Conservation (phyloP, 2,329 filamentous ascomycete genomes). For the Pseudocercospora fijiensis region DNA sequence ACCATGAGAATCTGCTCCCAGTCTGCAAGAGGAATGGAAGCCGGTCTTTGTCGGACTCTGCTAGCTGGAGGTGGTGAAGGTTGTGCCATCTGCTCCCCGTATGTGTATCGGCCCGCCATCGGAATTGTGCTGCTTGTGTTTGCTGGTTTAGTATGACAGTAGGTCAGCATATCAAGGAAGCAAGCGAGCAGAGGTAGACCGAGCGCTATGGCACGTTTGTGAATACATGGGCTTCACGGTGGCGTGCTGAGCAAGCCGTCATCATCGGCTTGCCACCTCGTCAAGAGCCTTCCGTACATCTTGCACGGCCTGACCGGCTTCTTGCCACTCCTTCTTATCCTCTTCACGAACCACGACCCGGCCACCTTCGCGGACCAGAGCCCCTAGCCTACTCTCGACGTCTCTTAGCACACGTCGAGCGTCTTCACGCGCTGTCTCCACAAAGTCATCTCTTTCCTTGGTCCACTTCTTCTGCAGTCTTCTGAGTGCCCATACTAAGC, state of each 20-base stretch:
- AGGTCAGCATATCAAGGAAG: background rate
- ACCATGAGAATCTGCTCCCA: background rate
- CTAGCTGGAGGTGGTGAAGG: background rate
- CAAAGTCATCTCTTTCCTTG: conserved; percentile 52
- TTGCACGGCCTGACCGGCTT: conserved; percentile 47
- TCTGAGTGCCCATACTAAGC: conserved; percentile 57
- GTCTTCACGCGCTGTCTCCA: conserved; percentile 56
- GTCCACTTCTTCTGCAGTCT: conserved; percentile 62
- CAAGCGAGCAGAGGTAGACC: background rate
- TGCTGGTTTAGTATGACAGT: background rate
- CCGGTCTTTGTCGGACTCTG: background rate
- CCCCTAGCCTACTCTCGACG: conserved; percentile 53
- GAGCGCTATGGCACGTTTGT: background rate
- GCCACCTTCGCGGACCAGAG: conserved; percentile 49
- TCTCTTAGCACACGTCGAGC: conserved; percentile 56
- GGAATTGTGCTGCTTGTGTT: background rate
- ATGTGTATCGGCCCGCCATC: background rate
- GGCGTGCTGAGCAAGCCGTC: background rate
- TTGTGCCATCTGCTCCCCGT: background rate
- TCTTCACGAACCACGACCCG: conserved; percentile 38
- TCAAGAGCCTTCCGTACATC: conserved; percentile 20
- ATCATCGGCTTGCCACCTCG: background rate
- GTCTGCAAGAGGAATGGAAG: background rate
- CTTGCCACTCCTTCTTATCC: conserved; percentile 42
- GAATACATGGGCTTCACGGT: background rate